A percentile compares a stretch with the other conserved stretches of the same genome.
Conservation (phyloP, 805 yeast genomes). For the Lipomyces sp. region DNA sequence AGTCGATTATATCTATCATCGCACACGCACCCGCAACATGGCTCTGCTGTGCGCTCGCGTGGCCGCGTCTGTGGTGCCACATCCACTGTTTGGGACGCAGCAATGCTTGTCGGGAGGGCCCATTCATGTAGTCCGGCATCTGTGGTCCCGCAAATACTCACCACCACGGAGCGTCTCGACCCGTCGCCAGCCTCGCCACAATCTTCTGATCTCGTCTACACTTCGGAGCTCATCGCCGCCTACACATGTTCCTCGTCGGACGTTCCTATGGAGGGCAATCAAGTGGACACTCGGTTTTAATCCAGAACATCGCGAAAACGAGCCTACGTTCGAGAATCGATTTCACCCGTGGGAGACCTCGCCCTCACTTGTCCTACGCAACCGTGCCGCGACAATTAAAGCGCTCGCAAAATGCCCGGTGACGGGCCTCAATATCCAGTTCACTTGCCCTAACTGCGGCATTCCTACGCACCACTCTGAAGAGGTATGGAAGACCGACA, state of each 20-base stretch:
- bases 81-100: not conserved
- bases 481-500: slow-evolving; percentile 87
- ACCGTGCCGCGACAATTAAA: slow-evolving; percentile 88
- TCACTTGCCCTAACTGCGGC: slow-evolving; percentile 90
- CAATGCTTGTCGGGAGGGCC: not conserved
- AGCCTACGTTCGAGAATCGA: slow-evolving; percentile 72
- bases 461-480: slow-evolving; percentile 93
- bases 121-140: not conserved
- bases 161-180: not conserved
- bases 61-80: not conserved
- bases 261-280: slow-evolving; percentile 47
- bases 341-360: slow-evolving; percentile 92
- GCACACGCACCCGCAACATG: not conserved
- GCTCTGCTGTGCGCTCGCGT: slow-evolving; percentile 1
- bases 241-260: slow-evolving; percentile 30
- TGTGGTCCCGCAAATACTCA: not conserved
- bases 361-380: slow-evolving; percentile 83
- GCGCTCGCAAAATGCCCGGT: slow-evolving; percentile 78
- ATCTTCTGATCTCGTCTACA: not conserved
- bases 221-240: not conserved
- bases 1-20: not conserved
- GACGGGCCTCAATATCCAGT: slow-evolving; percentile 76
- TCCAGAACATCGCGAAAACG: slow-evolving; percentile 66
- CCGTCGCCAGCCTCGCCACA: not conserved
- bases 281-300: slow-evolving; percentile 61